phyloP scores from a whole-genome alignment of 441 rosid genomes.

The Sinapis alba region DNA sequence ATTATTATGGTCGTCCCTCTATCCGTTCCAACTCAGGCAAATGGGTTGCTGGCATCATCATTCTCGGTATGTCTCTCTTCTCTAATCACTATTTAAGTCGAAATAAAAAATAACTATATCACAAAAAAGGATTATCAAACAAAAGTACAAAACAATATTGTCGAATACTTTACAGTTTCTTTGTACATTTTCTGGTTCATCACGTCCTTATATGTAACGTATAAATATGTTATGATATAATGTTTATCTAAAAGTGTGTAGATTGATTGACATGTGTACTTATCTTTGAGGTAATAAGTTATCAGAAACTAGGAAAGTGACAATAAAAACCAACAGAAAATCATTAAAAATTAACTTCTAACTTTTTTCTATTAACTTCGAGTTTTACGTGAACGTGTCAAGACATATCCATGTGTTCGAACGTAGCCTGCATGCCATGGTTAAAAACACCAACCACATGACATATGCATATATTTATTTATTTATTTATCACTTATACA shows the following conservation, averaged over 20 bases:
- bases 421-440: conserved; percentile 32
- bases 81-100: background rate
- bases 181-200: conserved; percentile 1
- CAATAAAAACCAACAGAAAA: background rate
- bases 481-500: background rate
- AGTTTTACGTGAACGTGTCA: conserved; percentile 39
- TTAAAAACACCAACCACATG: conserved; percentile 34
- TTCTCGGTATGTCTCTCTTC: conserved; percentile 56
- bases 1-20: conserved; percentile 72
- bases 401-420: conserved; percentile 36
- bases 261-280: conserved; percentile 36
- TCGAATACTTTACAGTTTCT: background rate
- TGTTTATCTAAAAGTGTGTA: conserved; percentile 33
- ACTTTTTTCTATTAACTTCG: conserved; percentile 1
- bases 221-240: conserved; percentile 16
- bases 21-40: conserved; percentile 65
- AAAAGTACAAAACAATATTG: background rate
- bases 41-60: conserved; percentile 82
- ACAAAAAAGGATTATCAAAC: background rate
- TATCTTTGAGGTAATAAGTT: conserved; percentile 37
- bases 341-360: background rate
- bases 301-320: conserved; percentile 36
- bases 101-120: background rate
- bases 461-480: conserved; percentile 2
- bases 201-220: conserved; percentile 27